A percentile compares a stretch with the other conserved stretches of the same genome.
Conservation (phyloP, 345 rosid genomes). For the Bruguiera sexangula region DNA sequence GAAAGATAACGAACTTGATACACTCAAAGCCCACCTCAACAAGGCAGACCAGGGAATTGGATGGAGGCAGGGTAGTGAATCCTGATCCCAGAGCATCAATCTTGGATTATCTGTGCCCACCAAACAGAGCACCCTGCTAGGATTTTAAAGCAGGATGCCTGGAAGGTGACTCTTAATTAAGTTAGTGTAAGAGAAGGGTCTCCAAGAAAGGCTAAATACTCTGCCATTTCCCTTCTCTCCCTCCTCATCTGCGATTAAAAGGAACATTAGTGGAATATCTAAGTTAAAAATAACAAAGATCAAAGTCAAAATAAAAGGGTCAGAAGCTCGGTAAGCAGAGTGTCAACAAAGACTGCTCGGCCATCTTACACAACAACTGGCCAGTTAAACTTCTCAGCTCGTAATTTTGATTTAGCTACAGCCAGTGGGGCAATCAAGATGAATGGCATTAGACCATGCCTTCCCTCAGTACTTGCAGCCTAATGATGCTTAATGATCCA, state of each 20-base stretch:
- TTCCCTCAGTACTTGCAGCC: conserved; percentile 74
- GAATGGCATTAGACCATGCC: conserved; percentile 38
- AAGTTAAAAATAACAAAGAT: not conserved
- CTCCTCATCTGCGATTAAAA: conserved; percentile 25
- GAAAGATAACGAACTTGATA: too few species aligned
- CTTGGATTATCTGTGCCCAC: conserved; percentile 23
- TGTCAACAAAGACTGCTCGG: conserved; percentile 39
- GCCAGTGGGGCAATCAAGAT: conserved; percentile 68
- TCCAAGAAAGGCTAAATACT: conserved; percentile 34
- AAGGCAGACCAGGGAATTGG: too few species aligned
- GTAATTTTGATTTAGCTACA: conserved; percentile 55
- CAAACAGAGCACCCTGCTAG: conserved; percentile 34
- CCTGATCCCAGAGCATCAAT: too few species aligned
- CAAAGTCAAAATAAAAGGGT: conserved; percentile 21
- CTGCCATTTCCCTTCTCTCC: conserved; percentile 38
- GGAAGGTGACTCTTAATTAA: conserved; percentile 33
- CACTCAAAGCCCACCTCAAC: too few species aligned
- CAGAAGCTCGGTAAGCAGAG: conserved; percentile 93
- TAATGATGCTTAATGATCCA: too few species aligned
- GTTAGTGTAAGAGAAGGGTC: conserved; percentile 42
- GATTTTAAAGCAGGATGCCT: conserved; percentile 36
- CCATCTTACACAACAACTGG: conserved; percentile 56
- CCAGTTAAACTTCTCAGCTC: conserved; percentile 60
- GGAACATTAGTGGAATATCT: too few species aligned
- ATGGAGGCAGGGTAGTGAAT: too few species aligned